Evolutionary conservation across 192 early-diverging fungal species (phyloP).

Genomic region (Piromyces finnis): DNA sequence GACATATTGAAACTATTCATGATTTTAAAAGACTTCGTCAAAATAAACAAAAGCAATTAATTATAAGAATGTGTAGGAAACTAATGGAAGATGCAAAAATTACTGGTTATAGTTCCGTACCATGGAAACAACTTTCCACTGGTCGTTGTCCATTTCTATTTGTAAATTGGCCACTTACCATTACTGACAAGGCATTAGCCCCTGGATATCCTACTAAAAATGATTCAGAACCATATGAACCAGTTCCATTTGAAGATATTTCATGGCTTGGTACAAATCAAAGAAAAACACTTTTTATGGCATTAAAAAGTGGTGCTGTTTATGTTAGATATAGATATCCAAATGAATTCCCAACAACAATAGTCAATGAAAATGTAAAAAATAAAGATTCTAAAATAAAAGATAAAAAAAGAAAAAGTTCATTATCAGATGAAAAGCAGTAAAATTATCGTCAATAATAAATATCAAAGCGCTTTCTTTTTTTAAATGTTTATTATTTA

Average conservation of each 20-base stretch:
- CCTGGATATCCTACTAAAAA: background rate
- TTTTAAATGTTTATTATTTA: no score
- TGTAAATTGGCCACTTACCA: background rate
- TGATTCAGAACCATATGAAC: background rate
- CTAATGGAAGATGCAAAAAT: background rate
- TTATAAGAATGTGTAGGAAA: background rate
- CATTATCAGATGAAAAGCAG: no score
- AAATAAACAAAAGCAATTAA: background rate
- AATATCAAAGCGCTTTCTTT: no score
- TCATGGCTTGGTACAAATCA: background rate
- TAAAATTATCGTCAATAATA: no score
- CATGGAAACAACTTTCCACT: background rate
- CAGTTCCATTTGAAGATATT: background rate
- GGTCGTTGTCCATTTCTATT: background rate
- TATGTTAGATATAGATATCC: background rate
- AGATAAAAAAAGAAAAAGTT: no score
- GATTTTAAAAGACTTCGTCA: background rate
- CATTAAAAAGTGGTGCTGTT: background rate
- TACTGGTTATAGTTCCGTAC: background rate
- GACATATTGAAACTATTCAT: background rate
- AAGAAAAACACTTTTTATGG: background rate
- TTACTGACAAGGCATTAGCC: background rate
- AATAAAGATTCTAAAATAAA: background rate
- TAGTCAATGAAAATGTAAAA: background rate
- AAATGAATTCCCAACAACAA: background rate